phyloP scores from a whole-genome alignment of 192 early-diverging fungal species.

The Coemansia sp. region DNA sequence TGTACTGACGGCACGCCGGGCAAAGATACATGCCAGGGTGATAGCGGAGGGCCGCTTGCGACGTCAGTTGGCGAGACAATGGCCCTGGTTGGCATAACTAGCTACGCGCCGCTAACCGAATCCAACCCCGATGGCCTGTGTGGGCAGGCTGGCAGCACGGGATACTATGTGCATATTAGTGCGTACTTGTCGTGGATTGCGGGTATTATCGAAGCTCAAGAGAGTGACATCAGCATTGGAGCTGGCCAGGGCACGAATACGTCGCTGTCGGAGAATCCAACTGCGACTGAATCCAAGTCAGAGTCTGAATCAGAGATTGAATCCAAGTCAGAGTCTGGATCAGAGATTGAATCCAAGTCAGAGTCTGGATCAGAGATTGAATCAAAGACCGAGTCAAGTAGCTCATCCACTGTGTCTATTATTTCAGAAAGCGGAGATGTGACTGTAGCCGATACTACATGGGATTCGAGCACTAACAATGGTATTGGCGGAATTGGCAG shows the following conservation, averaged over 20 bases:
- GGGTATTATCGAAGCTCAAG: not conserved
- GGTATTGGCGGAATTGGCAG: not conserved
- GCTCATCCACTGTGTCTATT: not conserved
- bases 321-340: not conserved
- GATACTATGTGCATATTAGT: slow-evolving; percentile 28
- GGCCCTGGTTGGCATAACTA: slow-evolving; percentile 33
- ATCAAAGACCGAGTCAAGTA: not conserved
- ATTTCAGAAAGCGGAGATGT: not conserved
- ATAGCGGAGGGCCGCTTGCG: slow-evolving; percentile 49
- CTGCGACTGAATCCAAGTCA: not conserved
- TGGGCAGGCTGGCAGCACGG: slow-evolving; percentile 27
- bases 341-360: not conserved
- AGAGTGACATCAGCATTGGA: not conserved
- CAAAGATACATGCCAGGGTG: slow-evolving; percentile 49
- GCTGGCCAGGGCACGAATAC: not conserved
- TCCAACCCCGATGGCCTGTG: slow-evolving; percentile 36
- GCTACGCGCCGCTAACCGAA: slow-evolving; percentile 23
- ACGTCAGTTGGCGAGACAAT: not conserved
- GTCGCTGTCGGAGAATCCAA: not conserved
- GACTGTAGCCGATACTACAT: not conserved
- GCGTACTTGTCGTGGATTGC: slow-evolving; percentile 40
- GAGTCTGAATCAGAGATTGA: not conserved
- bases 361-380: not conserved
- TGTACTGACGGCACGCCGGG: slow-evolving; percentile 45
- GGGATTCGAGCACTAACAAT: not conserved